Base-by-base conservation (phyloP, 257 asterid genomes). In the Mitragyna speciosa region DNA sequence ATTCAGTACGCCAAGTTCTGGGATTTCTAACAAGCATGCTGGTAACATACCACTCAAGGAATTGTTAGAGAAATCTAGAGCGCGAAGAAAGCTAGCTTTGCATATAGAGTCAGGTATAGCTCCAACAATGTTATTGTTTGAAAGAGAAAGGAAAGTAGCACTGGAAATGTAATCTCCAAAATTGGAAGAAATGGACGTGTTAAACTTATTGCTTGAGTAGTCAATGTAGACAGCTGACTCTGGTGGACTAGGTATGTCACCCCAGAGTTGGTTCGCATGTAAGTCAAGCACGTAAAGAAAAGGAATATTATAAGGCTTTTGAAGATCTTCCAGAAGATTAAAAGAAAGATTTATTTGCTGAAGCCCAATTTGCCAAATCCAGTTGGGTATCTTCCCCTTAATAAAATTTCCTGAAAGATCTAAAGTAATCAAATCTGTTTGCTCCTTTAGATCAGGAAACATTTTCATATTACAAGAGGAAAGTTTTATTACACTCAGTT, bases 1-100 rank as follows among this genome's bases (percentile, higher is more conserved):
- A 80, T 82, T 88, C 66, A 86, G 45, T 24, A 87, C 82, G 6
- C 85, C 80, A 31, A 82, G 77, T 26, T 2, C 6, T 28, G 36
- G 28, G 64, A 7, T 15, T 26, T 70, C 70, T 26, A 83, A 39
- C 56, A 89, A 70, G 49, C 90, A 90, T 16, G 12, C 36, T 5
- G 92, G 93, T 19, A 90, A 81, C 7, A 20, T 36, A 20, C 93
- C 90, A 31, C 54, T 83, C 78, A 88, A 75, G 33, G 33, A 36
- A 70, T 90, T 90, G 41, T 70, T 36, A 0, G 94, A 90, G 61
- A 88, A 79, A 72, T 88, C 92, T 75, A 90, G 92, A 82, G 85
- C 87, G 48, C 52, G 78, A 17, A 90, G 89, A 70, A 6, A 56
- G 16, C 7, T 66, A 8, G 45, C 78, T 0, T 45, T 78, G 86